Base-by-base conservation (phyloP, 2,329 filamentous ascomycete genomes). In the Fusarium poae region DNA sequence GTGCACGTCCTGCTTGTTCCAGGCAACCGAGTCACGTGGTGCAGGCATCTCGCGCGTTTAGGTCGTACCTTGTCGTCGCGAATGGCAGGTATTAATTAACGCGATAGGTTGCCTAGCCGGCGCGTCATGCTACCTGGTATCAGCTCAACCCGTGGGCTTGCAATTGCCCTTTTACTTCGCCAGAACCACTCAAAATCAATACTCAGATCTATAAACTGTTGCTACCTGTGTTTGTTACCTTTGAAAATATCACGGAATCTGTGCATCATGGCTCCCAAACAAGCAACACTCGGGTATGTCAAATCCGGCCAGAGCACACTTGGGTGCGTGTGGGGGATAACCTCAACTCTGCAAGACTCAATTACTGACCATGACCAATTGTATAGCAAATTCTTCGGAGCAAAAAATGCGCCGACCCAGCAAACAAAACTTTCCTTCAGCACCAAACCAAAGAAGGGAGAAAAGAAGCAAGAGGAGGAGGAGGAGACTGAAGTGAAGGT, bases 261-360 rank as follows among this genome's bases (percentile, higher is more conserved):
- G 43, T 66, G 54, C 62, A 72, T 72, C 71, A 84, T 84, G 81
- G 82, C 83, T 72, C 82, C 82, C 43, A 94, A 92, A 78, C 93
- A 97, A 82, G 89, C 92, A 75, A 97, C 92, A 65, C 82, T 97
- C 79, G 92, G 92, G 94, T 97, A 96, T 82, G 93, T 95, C 67
- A 90, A 88, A 80, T 82, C 89, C 74, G 85, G 85, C 69, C 92
- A 95, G 83, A 88, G 86, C 77, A 93, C 90, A 73, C 82, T 95
- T 79, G 87, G 90, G 92, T 94, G 78, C 70, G 88, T 80, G 82
- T 60, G 59, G 57, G 67, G 56, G 50, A 44, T 50, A 37, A 13
- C 23, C 43, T 21, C n/a, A 29, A 29, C 6, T 59, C 54, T 44
- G 62, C 4, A 13, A 54, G 57, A 39, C 23, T 29, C 12, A 18